Base-by-base conservation (phyloP, 306 rosid genomes). In the Quercus aquifolioides region DNA sequence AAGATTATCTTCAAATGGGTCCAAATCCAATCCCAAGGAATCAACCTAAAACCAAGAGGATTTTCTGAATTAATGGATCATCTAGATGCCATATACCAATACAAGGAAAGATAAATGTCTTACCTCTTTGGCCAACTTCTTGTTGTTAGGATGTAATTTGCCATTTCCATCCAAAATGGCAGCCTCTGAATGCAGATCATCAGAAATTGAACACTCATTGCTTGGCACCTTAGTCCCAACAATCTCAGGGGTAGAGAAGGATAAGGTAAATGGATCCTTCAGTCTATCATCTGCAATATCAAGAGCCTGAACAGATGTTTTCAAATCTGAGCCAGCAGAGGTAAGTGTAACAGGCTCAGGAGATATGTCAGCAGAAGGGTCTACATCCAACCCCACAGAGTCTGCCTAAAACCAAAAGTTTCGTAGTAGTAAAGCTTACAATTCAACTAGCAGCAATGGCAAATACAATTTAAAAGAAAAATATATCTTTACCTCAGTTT, bases 361-460 rank as follows among this genome's bases (percentile, higher is more conserved):
- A 72, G 28, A 59, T 35, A 21, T 3, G 74, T 73, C 80, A 46
- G 62, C 13, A 9, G 41, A 63, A 7, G 10, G 68, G 51, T 33
- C 81, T 73, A 21, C 83, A 20, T 79, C 81, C 55, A 55, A 49
- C 69, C 79, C 79, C 49, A 9, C 49, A 49, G 51, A 31, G 21
- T 79, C 81, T 69, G 76, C 86, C 91, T 88, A 73, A 43, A 83
- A 76, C 68, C 15, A 76, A 81, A 35, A 76, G 26, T 72, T 74
- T 71, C 7, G 46, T 65, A 31, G 49, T 26, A 79, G 71, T 74
- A 55, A 49, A 67, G 18, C 65, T 80, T 72, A 76, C 18, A 55
- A 9, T 70, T 64, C 25, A 51, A 17, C 57, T 41, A 54, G 59
- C 14, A 23, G 64, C 55, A 79, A 67, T 5, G 56, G 41, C 68